Base-by-base conservation (phyloP, 495 filamentous ascomycete genomes). In the Penicillium taxi region DNA sequence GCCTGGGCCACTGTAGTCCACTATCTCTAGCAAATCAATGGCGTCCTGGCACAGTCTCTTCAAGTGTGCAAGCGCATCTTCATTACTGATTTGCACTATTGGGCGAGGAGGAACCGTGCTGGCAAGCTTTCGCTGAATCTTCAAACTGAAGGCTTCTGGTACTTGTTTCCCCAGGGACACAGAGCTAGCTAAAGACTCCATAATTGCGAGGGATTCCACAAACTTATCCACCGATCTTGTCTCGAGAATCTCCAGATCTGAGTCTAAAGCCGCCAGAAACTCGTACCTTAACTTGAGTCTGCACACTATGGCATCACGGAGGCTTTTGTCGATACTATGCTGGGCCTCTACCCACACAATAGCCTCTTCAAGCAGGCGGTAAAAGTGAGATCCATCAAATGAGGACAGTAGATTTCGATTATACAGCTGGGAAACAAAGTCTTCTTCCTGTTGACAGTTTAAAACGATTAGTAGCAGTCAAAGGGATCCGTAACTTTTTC, bases 91-190 rank as follows among this genome's bases (percentile, higher is more conserved):
- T 20, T 82, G 73, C 11, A 95, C 83, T 46, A 96, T 89, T 5
- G 90, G 86, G 17, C 90, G 78, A 16, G 91, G 93, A 3, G 91
- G 91, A 35, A 94, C 85, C 4, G 85, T 95, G 49, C 86, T 95
- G 6, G 91, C 86, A 4, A 98, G 64, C 42, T 78, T 81, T 9
- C 93, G 75, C 53, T 98, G 91, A 8, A 96, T 73, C 57, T 93
- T 95, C 21, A 78, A 73, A 48, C 87, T 95, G 58, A 95, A 96
- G 2, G 91, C 75, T 24, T 80, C 77, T 9, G 77, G 69, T 2
- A 91, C 79, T 2, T 74, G 59, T 42, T 69, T 80, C 3, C 77
- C 85, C n/a, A 88, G 50, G 0, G 56, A 41, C 12, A 75, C 67
- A 0, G 81, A 76, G 25, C 72, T 61, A 32, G 69, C 59, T 41